These are phyloP conservation scores for Pulveroboletus frians DNA, from an alignment of 768 basidiomycete genomes.

Conservation along the genomic window DNA sequence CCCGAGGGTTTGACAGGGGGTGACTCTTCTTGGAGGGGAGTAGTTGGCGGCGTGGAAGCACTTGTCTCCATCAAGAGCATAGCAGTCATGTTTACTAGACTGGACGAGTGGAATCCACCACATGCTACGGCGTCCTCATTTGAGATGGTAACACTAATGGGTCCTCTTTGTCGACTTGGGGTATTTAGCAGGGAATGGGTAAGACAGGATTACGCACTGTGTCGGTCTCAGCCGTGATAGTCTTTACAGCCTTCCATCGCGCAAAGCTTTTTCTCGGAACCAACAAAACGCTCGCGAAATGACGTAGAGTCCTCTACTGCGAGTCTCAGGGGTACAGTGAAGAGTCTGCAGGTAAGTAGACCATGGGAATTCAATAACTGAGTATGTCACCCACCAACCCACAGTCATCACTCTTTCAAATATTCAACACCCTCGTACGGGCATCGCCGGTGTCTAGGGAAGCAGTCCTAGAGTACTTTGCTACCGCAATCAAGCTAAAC, in stretches of 20 bases:
- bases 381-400: background rate
- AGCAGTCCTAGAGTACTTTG: conserved; percentile 78
- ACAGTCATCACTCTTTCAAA: conserved; percentile 70
- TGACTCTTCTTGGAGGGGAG: conserved; percentile 81
- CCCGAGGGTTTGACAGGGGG: conserved; percentile 68
- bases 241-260: conserved; percentile 63
- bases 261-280: conserved; percentile 78
- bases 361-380: background rate
- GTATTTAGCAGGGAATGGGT: conserved; percentile 92
- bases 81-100: conserved; percentile 71
- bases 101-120: conserved; percentile 69
- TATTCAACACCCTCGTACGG: conserved; percentile 85
- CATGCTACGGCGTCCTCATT: conserved; percentile 55
- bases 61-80: conserved; percentile 79
- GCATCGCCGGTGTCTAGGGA: conserved; percentile 75
- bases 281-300: conserved; percentile 63
- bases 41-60: conserved; percentile 73
- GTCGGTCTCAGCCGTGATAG: background rate
- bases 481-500: conserved; percentile 69
- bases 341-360: conserved; percentile 66
- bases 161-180: conserved; percentile 77
- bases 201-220: conserved; percentile 12
- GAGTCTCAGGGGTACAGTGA: conserved; percentile 81
- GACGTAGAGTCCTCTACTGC: conserved; percentile 81
- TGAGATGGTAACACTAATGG: conserved; percentile 67